phyloP scores from a whole-genome alignment of 805 yeast species.

The Priceomyces carsonii region DNA sequence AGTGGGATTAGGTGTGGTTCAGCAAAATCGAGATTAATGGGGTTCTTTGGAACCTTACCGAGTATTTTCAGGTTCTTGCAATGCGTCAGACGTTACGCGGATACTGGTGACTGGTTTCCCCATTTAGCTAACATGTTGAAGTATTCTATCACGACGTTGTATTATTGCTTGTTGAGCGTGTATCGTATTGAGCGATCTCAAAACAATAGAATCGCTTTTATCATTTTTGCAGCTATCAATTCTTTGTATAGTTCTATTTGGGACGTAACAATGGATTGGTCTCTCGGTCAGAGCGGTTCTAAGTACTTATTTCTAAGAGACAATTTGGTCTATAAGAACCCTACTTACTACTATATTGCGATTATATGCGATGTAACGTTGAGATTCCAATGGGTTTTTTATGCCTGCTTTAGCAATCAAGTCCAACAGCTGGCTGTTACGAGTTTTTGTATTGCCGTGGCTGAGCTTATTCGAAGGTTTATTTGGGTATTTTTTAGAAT shows the following conservation, averaged over 20 bases:
- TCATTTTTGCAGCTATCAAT: constrained; percentile 72
- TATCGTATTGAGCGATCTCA: constrained; percentile 62
- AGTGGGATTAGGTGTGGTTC: constrained; percentile 68
- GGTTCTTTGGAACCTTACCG: constrained; percentile 82
- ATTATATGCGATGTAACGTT: constrained; percentile 71
- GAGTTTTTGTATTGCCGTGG: constrained; percentile 78
- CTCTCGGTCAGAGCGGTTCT: constrained; percentile 69
- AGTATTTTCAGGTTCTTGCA: constrained; percentile 89
- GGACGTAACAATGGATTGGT: constrained; percentile 98
- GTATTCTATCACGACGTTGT: constrained; percentile 64
- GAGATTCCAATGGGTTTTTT: constrained; percentile 91
- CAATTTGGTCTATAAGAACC: constrained; percentile 61
- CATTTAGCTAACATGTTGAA: constrained; percentile 88
- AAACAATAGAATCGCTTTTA: constrained; percentile 56
- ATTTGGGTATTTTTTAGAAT: constrained; percentile 91
- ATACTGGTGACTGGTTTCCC: constrained; percentile 95
- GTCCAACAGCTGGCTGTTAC: constrained; percentile 87
- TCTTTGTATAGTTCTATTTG: constrained; percentile 70
- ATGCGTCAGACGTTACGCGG: constrained; percentile 87
- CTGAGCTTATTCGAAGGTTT: constrained; percentile 80
- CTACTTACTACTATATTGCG: constrained; percentile 61
- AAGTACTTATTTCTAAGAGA: constrained; percentile 64
- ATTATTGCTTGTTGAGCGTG: constrained; percentile 71
- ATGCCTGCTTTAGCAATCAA: constrained; percentile 72
- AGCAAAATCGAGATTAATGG: constrained; percentile 70